Conservation (phyloP, 108 stramenopile genomes). For the Craspedostauros australis region DNA sequence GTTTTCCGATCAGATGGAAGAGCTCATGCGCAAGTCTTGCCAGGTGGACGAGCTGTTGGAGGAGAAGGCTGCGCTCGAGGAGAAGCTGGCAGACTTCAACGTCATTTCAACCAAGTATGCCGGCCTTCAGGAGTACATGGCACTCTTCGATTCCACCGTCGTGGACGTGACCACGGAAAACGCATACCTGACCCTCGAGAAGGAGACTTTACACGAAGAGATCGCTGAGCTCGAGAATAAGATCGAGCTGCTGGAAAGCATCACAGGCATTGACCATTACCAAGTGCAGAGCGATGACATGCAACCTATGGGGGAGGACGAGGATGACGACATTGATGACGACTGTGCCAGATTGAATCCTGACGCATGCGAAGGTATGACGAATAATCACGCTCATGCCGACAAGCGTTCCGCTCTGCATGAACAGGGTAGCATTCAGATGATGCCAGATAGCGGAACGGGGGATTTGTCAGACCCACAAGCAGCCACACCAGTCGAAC, state of each 20-base stretch:
- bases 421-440: too few species aligned
- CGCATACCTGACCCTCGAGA: conserved; percentile 17
- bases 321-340: too few species aligned
- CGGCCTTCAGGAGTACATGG: conserved; percentile 16
- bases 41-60: conserved; percentile 22
- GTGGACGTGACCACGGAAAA: conserved; percentile 27
- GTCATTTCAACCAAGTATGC: conserved; percentile 16
- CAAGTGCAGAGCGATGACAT: too few species aligned
- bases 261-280: too few species aligned
- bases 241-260: conserved; percentile 3
- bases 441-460: too few species aligned
- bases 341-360: too few species aligned
- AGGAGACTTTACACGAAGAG: conserved; percentile 20
- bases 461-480: too few species aligned
- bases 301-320: too few species aligned
- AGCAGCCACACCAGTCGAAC: too few species aligned
- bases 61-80: conserved; percentile 9
- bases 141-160: conserved; percentile 25
- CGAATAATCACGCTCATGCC: too few species aligned
- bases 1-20: conserved; percentile 32
- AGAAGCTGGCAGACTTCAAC: conserved; percentile 2
- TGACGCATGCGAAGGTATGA: too few species aligned
- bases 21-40: conserved; percentile 25
- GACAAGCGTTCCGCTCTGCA: too few species aligned
- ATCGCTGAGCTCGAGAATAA: conserved; percentile 7